Evolutionary conservation across 768 basidiomycete species (phyloP).

Genomic region (Termitomyces sp.): DNA sequence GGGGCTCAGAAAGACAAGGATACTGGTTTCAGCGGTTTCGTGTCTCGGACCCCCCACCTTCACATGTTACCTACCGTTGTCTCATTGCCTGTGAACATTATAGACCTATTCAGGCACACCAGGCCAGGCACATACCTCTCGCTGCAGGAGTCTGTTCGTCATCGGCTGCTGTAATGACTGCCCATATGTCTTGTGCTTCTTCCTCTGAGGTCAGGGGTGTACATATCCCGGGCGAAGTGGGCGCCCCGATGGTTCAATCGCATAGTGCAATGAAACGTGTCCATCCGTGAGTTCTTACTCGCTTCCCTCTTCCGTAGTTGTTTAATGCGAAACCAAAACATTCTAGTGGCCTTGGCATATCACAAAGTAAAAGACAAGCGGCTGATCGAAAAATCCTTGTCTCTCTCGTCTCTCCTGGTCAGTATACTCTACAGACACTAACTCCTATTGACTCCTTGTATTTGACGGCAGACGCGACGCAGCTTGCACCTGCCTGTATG

Average conservation of each 20-base stretch:
- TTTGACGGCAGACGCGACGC: not conserved
- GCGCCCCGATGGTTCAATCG: not conserved
- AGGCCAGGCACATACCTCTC: not conserved
- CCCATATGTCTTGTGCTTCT: not conserved
- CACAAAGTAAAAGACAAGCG: not conserved
- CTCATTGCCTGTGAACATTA: conserved; percentile 4
- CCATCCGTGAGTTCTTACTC: conserved; percentile 4
- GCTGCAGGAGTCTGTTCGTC: not conserved
- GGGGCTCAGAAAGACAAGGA: not conserved
- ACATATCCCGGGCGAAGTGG: not conserved
- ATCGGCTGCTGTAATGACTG: not conserved
- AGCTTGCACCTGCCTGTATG: not conserved
- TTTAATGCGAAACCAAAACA: conserved; percentile 3
- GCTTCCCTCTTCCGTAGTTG: conserved; percentile 3
- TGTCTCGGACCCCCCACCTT: conserved; percentile 8
- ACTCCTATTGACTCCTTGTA: not conserved
- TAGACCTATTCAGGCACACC: not conserved
- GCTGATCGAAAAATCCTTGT: not conserved
- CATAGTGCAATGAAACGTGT: not conserved
- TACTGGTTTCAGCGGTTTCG: not conserved
- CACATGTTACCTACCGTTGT: conserved; percentile 8
- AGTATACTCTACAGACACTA: not conserved
- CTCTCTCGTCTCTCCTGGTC: not conserved
- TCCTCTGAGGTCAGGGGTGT: not conserved
- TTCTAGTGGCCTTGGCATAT: not conserved